Base-by-base conservation (phyloP, 1,139 yeast species). In the Debaryomycetaceae sp. region DNA sequence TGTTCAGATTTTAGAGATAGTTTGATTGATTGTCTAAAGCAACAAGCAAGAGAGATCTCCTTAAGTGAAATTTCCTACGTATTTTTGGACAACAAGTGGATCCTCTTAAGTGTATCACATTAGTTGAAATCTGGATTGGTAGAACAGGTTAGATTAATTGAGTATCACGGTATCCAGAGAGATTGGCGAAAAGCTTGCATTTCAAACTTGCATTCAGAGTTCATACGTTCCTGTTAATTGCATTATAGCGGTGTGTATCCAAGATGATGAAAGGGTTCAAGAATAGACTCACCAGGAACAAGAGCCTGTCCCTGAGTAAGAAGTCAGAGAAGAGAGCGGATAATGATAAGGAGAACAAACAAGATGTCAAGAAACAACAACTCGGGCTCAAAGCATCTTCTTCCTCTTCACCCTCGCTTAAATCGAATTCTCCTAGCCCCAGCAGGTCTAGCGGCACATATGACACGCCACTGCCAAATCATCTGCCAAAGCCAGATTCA, bases 191-290 rank as follows among this genome's bases (percentile, higher is more conserved):
- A 22, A 22, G 26, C 11, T 11, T 22, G 26, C 26, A 11, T 22
- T 22, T 22, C 26, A 22, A 22, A 22, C 26, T 22, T 22, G 26
- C 26, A 22, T 22, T 22, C 26, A 22, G 4, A 22, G 11, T 22
- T 22, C 26, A 22, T 11, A 8, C 26, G 26, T 22, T 22, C 26
- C 26, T 22, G 26, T 22, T 3, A 22, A 22, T 22, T 22, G 26
- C 26, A 22, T 22, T 22, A 22, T 22, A 22, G 26, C 26, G 26
- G 26, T 22, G 7, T 22, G 26, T 22, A 22, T 14, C 37, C 55
- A 70, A 64, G 41, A 72, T 72, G 78, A 72, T 72, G 77, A 72
- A 72, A 62, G 78, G 78, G 22, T 72, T 72, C 53, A 72, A 72
- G 50, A 72, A 72, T 45, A 65, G 76, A 51, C 75, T 72, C 53